phyloP scores from a whole-genome alignment of 768 basidiomycete genomes.

The Amanita subjunquillea region DNA sequence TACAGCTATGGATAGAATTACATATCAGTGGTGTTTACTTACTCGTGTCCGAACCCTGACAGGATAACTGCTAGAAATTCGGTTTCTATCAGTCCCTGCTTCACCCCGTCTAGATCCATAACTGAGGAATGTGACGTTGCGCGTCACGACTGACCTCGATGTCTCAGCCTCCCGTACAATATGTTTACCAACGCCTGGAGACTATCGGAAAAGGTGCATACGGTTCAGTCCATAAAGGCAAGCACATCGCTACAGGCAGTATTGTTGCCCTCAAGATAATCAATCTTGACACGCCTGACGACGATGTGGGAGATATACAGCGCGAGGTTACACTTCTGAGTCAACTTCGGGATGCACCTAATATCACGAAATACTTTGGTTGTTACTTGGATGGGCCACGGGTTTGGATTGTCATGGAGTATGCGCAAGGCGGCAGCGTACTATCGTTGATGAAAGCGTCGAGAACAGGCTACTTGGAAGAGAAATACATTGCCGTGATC shows the following conservation, averaged over 20 bases:
- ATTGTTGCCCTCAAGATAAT: conserved; percentile 98
- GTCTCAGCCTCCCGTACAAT: conserved; percentile 57
- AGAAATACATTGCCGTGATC: conserved; percentile 82
- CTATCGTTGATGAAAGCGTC: conserved; percentile 87
- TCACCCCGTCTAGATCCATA: conserved; percentile 59
- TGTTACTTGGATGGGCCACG: conserved; percentile 91
- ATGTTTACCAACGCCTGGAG: conserved; percentile 78
- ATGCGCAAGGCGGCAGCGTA: conserved; percentile 91
- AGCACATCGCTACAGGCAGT: conserved; percentile 75
- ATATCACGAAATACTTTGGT: conserved; percentile 94
- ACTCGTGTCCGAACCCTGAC: conserved; percentile 92
- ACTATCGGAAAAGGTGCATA: conserved; percentile 95
- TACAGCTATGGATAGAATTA: background rate
- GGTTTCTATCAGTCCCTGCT: conserved; percentile 28
- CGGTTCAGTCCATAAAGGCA: conserved; percentile 90
- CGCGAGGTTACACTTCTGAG: conserved; percentile 89
- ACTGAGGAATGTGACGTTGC: background rate
- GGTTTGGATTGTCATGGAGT: conserved; percentile 99
- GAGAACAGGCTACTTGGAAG: conserved; percentile 68
- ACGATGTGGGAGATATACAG: conserved; percentile 95
- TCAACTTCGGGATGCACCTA: conserved; percentile 82
- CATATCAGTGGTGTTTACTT: conserved; percentile 16
- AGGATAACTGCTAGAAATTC: conserved; percentile 88
- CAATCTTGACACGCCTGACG: conserved; percentile 92
- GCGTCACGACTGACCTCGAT: conserved; percentile 9